Percentiles rank a stretch among this genome's conserved stretches.
These are phyloP conservation scores for Colletotrichum musicola DNA, from an alignment of 2,329 filamentous ascomycete genomes.

Conservation along the genomic window DNA sequence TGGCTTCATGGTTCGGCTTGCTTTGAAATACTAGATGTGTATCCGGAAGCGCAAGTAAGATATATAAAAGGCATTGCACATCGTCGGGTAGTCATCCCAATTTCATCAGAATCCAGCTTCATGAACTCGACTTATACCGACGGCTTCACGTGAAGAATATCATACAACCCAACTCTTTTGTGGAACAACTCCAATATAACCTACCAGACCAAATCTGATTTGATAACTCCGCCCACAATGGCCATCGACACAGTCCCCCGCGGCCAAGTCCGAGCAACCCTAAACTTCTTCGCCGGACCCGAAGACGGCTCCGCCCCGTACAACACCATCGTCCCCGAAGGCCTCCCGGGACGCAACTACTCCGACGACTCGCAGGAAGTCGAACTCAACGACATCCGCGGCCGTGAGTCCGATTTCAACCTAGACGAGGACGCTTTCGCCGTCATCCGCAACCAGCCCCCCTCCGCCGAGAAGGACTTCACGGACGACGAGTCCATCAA, in stretches of 20 bases:
- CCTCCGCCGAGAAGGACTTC: conserved; percentile 71
- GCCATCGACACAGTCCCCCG: conserved; percentile 60
- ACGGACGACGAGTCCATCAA: conserved; percentile 77
- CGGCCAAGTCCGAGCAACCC: conserved; percentile 71
- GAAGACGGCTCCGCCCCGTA: conserved; percentile 70
- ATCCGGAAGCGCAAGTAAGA: neutral
- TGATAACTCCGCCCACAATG: conserved; percentile 46
- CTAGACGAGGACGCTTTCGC: conserved; percentile 84
- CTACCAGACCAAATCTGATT: neutral
- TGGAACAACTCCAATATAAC: neutral
- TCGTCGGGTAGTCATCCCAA: too few relatives aligned
- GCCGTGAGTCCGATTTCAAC: conserved; percentile 72
- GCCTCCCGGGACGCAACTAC: conserved; percentile 76
- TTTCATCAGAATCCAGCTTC: too few relatives aligned
- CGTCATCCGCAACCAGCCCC: conserved; percentile 69
- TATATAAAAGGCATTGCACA: neutral
- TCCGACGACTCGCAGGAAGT: conserved; percentile 62
- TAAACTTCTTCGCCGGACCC: conserved; percentile 76
- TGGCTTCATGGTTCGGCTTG: conserved; percentile 27
- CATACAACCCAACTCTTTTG: too few relatives aligned
- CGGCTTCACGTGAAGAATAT: too few relatives aligned
- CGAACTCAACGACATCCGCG: conserved; percentile 79
- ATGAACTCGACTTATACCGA: too few relatives aligned
- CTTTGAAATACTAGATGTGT: conserved; percentile 31
- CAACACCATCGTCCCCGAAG: conserved; percentile 77